A percentile compares a stretch with the other conserved stretches of the same genome.
Conservation (phyloP, 1,284 basidiomycete species). For the Golubevia pallescens region DNA sequence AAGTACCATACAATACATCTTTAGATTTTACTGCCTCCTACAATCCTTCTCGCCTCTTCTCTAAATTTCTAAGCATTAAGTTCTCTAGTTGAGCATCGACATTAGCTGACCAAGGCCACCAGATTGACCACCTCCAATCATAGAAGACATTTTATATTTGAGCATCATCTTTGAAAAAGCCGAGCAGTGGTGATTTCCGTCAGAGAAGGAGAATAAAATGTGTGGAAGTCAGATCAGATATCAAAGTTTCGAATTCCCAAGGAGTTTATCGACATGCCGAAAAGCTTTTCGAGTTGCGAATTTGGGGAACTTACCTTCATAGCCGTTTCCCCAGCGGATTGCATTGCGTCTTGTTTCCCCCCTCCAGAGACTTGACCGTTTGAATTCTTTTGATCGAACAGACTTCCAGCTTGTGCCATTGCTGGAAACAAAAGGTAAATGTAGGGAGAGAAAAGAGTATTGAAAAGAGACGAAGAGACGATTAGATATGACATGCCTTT, state of each 20-base stretch:
- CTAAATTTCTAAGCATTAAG: no score
- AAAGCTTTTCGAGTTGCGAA: no score
- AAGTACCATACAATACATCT: no score
- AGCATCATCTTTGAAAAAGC: conserved; percentile 15
- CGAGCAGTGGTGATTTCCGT: no score
- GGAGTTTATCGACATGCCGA: no score
- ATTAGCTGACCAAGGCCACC: conserved; percentile 33
- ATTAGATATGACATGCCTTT: conserved; percentile 8
- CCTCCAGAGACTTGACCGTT: conserved; percentile 37
- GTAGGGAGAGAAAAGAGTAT: not conserved
- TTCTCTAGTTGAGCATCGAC: conserved; percentile 25
- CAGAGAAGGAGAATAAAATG: no score
- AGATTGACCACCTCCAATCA: conserved; percentile 35
- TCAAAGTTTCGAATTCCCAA: no score
- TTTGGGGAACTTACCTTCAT: conserved; percentile 15
- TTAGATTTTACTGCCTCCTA: no score
- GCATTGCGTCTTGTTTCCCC: conserved; percentile 44
- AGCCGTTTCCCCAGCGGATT: conserved; percentile 40
- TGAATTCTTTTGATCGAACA: conserved; percentile 40
- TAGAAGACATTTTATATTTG: conserved; percentile 25
- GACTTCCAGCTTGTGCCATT: conserved; percentile 14
- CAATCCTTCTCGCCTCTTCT: no score
- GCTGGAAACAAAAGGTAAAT: conserved; percentile 10
- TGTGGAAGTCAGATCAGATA: no score
- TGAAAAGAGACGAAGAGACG: not conserved